Base-by-base conservation (phyloP, 352 stramenopile genomes). In the Phytophthora fragariae region DNA sequence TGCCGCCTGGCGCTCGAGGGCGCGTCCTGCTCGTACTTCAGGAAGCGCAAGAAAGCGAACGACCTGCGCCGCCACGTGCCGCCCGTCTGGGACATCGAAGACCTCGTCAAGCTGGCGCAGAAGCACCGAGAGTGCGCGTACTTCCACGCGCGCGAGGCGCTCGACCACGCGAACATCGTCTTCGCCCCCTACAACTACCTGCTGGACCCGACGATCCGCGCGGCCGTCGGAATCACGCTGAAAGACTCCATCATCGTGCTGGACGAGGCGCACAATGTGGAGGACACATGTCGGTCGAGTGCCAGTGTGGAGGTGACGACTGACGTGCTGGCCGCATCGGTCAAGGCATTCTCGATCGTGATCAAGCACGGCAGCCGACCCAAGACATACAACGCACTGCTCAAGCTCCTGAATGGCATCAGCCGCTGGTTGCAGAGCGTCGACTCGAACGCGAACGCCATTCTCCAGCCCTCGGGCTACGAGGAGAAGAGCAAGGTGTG, bases 151-250 rank as follows among this genome's bases (percentile, higher is more conserved):
- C 29, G 85, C 60, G 47, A 86, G 81, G 72, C 74, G 39, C 52
- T 93, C 12, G 75, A 75, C 17, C 65, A 84, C 15, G 91, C 91
- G 1, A 85, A 94, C 54, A 91, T 97, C 41, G 80, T 96, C 10
- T 96, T 97, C 54, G 92, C 85, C 37, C 91, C 91, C n/a, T 97
- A 97, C 78, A 97, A 95, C 68, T 97, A 97, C 68, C 62, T 97
- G 31, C 67, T 97, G 41, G 83, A 96, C 59, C 89, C 90, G 37
- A 77, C 76, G 11, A 95, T 97, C 61, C 88, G 91, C 12, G 74
- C 81, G 5, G 80, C 91, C 2, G 80, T 95, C 0, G 76, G 74
- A 2, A 94, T 97, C 58, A 83, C 72, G n/a, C 75, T 96, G 0
- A 86, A 92, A 50, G 76, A 93, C 60, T 71, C 88, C 3, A 93